A percentile compares a stretch with the other conserved stretches of the same genome.
phyloP scores from a whole-genome alignment of 1,284 basidiomycete genomes.

The Cutaneotrichosporon cutaneum region DNA sequence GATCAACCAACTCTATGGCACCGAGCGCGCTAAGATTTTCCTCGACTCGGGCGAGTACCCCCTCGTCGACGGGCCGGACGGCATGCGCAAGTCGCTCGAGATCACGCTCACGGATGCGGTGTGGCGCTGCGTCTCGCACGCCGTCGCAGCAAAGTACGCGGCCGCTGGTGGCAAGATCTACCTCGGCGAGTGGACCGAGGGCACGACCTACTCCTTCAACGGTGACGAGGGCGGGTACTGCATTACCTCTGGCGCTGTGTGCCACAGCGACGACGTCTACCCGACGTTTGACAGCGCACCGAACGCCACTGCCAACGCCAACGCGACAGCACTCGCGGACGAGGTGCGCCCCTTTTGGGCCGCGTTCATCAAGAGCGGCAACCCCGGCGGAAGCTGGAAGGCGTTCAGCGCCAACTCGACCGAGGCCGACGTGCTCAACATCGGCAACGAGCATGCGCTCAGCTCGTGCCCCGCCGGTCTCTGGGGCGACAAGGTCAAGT shows the following conservation, averaged over 20 bases:
- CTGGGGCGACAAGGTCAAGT: conserved; percentile 38
- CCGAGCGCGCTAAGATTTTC: conserved; percentile 56
- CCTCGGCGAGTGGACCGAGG: conserved; percentile 66
- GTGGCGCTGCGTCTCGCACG: conserved; percentile 64
- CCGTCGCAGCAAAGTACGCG: conserved; percentile 66
- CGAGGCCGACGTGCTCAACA: conserved; percentile 18
- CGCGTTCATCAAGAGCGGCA: conserved; percentile 38
- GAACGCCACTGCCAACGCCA: conserved; percentile 4
- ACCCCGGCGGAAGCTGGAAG: conserved; percentile 27
- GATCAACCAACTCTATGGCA: conserved; percentile 55
- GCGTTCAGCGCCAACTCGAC: conserved; percentile 16
- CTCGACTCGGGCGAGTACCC: conserved; percentile 60
- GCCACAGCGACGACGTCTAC: conserved; percentile 50
- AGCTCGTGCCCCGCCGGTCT: conserved; percentile 33
- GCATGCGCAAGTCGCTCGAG: conserved; percentile 60
- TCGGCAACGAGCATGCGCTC: conserved; percentile 24
- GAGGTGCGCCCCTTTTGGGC: conserved; percentile 36
- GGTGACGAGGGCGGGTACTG: conserved; percentile 53
- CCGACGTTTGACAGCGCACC: conserved; percentile 37
- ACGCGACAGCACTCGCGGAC: neutral
- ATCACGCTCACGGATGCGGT: conserved; percentile 63
- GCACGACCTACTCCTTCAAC: conserved; percentile 64
- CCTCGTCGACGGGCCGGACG: conserved; percentile 43
- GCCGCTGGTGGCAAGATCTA: conserved; percentile 64
- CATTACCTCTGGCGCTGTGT: conserved; percentile 32